Evolutionary conservation across 768 basidiomycete species (phyloP).

Genomic region (Kockovaella imperatae): DNA sequence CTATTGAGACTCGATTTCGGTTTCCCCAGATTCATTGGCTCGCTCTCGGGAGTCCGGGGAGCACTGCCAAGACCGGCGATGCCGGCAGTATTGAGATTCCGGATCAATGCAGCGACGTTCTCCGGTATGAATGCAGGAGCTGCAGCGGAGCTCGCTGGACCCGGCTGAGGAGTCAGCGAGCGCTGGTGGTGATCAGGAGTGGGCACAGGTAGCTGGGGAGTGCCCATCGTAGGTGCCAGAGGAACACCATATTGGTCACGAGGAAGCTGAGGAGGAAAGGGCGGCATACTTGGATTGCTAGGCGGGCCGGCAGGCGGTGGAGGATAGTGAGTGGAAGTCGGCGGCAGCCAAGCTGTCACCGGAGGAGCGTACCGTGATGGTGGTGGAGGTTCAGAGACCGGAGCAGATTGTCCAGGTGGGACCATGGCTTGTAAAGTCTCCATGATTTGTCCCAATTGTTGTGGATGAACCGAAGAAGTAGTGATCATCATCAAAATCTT

Average conservation of each 20-base stretch:
- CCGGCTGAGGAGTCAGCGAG: constrained; percentile 1
- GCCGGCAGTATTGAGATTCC: constrained; percentile 24
- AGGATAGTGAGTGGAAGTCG: not conserved
- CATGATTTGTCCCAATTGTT: constrained; percentile 44
- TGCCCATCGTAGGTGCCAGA: not conserved
- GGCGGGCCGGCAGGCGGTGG: not conserved
- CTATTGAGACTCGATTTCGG: constrained; percentile 20
- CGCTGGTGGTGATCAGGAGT: constrained; percentile 31
- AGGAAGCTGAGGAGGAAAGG: constrained; percentile 34
- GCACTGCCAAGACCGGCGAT: constrained; percentile 16
- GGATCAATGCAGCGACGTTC: constrained; percentile 27
- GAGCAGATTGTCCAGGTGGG: constrained; percentile 8
- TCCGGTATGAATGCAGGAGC: constrained; percentile 31
- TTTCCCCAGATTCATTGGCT: not conserved
- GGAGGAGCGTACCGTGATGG: not conserved
- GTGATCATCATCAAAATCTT: constrained; percentile 40
- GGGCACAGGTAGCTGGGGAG: constrained; percentile 10
- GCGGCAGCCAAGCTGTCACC: not conserved
- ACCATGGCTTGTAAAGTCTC: constrained; percentile 36
- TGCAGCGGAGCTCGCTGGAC: constrained; percentile 36
- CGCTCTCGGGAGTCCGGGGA: constrained; percentile 19
- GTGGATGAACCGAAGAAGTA: constrained; percentile 55
- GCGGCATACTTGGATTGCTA: constrained; percentile 37
- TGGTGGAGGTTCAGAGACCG: constrained; percentile 3
- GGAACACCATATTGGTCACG: constrained; percentile 11